Conservation (phyloP, 2,329 filamentous ascomycete species). For the Verticillium dahliae region DNA sequence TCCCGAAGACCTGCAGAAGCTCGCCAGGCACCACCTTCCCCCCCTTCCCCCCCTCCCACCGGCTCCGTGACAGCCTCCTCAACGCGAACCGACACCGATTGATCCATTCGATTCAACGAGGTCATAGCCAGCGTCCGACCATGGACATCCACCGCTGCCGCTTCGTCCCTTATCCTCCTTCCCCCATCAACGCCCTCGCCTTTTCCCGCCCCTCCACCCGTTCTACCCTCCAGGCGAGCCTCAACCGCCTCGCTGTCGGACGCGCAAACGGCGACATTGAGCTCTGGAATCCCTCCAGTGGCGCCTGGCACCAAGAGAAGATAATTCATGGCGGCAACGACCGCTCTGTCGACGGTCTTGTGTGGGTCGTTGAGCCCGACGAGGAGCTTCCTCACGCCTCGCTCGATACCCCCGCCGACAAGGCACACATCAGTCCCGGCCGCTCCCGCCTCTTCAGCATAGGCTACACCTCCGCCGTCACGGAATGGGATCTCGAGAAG, state of each 20-base stretch:
- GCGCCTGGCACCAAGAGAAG: slow-evolving; percentile 83
- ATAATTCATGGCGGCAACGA: slow-evolving; percentile 78
- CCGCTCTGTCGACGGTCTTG: slow-evolving; percentile 81
- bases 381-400: slow-evolving; percentile 43
- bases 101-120: background rate
- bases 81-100: background rate
- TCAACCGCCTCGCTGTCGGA: slow-evolving; percentile 77
- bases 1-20: background rate
- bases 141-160: slow-evolving; percentile 98
- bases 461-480: slow-evolving; percentile 84
- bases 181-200: slow-evolving; percentile 87
- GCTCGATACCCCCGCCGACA: background rate
- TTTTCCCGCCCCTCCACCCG: slow-evolving; percentile 69
- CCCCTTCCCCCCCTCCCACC: background rate
- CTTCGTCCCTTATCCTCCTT: slow-evolving; percentile 87
- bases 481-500: slow-evolving; percentile 87
- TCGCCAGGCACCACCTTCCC: background rate
- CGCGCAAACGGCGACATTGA: slow-evolving; percentile 94
- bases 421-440: slow-evolving; percentile 24
- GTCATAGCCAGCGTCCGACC: slow-evolving; percentile 3
- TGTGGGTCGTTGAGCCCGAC: slow-evolving; percentile 83
- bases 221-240: slow-evolving; percentile 40
- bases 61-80: background rate
- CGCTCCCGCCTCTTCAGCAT: slow-evolving; percentile 84
- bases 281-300: slow-evolving; percentile 86